A percentile compares a stretch with the other conserved stretches of the same genome.
phyloP scores from a whole-genome alignment of 176 grass and related monocot genomes.

The Cenchrus fungigraminus region DNA sequence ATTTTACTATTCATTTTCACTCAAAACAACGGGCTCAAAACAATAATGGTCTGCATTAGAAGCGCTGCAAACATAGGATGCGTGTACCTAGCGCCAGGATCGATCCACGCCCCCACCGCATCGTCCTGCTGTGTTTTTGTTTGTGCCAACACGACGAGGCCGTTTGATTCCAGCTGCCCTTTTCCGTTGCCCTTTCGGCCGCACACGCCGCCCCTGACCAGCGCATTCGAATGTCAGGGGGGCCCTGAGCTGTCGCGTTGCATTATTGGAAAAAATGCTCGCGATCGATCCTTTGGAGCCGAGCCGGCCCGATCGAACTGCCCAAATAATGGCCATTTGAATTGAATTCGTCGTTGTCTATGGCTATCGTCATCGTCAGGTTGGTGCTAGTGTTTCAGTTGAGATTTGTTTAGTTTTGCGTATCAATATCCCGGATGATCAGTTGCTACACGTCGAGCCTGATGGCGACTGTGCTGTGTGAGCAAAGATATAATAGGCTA shows the following conservation, averaged over 20 bases:
- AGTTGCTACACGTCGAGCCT: background rate
- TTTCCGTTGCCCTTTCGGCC: background rate
- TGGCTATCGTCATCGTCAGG: background rate
- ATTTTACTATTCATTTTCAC: too few species aligned
- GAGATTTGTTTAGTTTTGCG: background rate
- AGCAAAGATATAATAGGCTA: background rate
- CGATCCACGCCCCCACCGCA: background rate
- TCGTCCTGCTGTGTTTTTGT: slow-evolving; percentile 12
- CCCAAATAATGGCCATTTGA: background rate
- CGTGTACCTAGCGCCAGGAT: background rate
- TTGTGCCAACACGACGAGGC: background rate
- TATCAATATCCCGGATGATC: background rate
- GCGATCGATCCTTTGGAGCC: background rate
- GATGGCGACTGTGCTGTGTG: background rate
- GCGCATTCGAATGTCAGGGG: slow-evolving; percentile 9
- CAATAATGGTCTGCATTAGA: background rate
- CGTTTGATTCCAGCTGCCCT: slow-evolving; percentile 23
- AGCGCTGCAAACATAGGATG: background rate
- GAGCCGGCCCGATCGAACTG: background rate
- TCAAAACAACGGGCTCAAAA: too few species aligned
- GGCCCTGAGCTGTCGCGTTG: slow-evolving; percentile 11
- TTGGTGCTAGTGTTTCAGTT: background rate
- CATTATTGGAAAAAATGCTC: background rate
- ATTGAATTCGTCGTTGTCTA: background rate
- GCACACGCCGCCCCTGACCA: slow-evolving; percentile 13